A percentile compares a stretch with the other conserved stretches of the same genome.
Evolutionary conservation across 1,139 yeast species (phyloP).

Genomic region (Taiozyma sp.): DNA sequence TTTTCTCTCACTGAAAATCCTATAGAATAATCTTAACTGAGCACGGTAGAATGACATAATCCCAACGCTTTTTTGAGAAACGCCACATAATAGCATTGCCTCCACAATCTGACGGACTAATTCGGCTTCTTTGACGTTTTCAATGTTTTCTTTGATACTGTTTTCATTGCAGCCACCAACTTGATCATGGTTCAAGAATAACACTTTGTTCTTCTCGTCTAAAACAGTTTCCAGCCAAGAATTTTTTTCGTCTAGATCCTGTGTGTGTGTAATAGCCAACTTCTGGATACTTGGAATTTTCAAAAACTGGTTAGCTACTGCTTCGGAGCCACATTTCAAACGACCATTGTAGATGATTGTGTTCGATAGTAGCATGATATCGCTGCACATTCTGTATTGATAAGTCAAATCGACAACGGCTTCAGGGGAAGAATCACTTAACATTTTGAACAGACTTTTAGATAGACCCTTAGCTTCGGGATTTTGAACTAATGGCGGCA

Average conservation of each 20-base stretch:
- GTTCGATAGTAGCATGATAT: conserved; percentile 81
- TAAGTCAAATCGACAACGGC: conserved; percentile 69
- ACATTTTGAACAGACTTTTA: conserved; percentile 65
- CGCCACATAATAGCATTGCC: conserved; percentile 57
- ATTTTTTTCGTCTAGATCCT: conserved; percentile 13
- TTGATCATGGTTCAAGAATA: conserved; percentile 75
- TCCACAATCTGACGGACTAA: conserved; percentile 60
- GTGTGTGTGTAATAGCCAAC: conserved; percentile 10
- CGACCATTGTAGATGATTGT: conserved; percentile 70
- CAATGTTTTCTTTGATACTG: conserved; percentile 58
- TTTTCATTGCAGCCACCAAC: conserved; percentile 54
- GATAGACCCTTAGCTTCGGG: conserved; percentile 68
- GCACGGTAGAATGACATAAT: conserved; percentile 87
- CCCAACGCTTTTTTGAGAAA: conserved; percentile 59
- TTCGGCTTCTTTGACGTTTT: conserved; percentile 68
- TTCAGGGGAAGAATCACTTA: conserved; percentile 69
- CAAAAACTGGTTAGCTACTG: conserved; percentile 56
- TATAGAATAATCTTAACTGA: conserved; percentile 57
- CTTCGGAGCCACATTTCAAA: conserved; percentile 67
- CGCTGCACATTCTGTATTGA: conserved; percentile 92
- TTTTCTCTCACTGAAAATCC: conserved; percentile 34
- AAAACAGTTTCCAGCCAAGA: conserved; percentile 45
- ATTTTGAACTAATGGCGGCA: conserved; percentile 79
- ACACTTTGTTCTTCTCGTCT: conserved; percentile 50
- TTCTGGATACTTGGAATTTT: conserved; percentile 35